Evolutionary conservation across 805 yeast genomes (phyloP).

Genomic region (Grigorovia humatica): DNA sequence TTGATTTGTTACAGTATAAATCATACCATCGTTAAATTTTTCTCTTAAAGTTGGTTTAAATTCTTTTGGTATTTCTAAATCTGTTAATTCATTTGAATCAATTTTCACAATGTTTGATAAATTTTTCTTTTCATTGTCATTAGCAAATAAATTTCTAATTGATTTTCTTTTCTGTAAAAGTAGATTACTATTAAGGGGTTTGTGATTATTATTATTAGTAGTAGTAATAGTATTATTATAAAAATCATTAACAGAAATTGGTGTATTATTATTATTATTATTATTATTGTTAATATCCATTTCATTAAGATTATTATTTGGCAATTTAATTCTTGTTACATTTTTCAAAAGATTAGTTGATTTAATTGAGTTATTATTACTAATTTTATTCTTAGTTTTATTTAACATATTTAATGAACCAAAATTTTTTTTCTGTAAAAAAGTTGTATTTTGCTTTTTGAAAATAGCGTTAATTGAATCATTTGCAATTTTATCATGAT

Average conservation of each 20-base stretch:
- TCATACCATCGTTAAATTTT: conserved; percentile 43
- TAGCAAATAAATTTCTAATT: too few species aligned
- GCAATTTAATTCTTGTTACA: background rate
- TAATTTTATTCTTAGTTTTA: background rate
- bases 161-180: too few species aligned
- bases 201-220: too few species aligned
- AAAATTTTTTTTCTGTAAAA: background rate
- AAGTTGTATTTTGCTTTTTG: background rate
- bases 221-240: too few species aligned
- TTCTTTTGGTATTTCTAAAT: conserved; percentile 16
- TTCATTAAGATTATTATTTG: background rate
- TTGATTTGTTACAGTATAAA: conserved; percentile 46
- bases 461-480: background rate
- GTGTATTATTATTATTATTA: too few species aligned
- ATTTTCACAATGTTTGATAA: background rate
- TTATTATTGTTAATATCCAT: background rate
- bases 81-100: conserved; percentile 3
- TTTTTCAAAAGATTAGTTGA: too few species aligned
- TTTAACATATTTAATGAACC: background rate
- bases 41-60: conserved; percentile 38
- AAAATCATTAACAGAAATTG: too few species aligned
- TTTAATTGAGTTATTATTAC: background rate
- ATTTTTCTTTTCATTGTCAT: too few species aligned
- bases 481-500: background rate
- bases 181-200: too few species aligned